Percentiles rank a stretch among this genome's conserved stretches.
Evolutionary conservation across 345 rosid genomes (phyloP).

Genomic region (Syzygium aromaticum): DNA sequence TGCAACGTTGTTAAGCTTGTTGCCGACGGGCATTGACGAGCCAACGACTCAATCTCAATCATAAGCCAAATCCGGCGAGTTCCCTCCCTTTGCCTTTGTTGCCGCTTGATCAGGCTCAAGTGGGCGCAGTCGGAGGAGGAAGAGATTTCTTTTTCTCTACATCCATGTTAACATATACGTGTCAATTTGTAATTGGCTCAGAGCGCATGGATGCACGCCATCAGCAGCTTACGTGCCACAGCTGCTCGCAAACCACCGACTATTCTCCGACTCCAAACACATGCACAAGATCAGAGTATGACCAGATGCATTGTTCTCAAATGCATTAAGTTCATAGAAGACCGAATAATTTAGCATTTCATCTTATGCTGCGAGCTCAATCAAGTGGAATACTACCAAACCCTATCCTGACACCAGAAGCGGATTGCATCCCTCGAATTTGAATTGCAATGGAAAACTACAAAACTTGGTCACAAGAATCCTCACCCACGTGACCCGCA

Average conservation of each 20-base stretch:
- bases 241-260: neutral
- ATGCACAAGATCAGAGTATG: neutral
- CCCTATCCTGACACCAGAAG: neutral
- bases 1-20: neutral
- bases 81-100: neutral
- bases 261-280: neutral
- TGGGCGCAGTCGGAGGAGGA: neutral
- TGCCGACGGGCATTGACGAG: neutral
- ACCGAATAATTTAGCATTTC: neutral
- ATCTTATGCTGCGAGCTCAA: neutral
- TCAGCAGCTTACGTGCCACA: neutral
- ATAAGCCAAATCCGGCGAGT: neutral
- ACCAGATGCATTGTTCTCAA: neutral
- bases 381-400: neutral
- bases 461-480: neutral
- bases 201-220: neutral
- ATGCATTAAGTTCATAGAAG: neutral
- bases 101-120: neutral
- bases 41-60: neutral
- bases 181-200: neutral
- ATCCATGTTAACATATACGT: neutral
- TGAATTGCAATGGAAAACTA: neutral
- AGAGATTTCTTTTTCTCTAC: neutral
- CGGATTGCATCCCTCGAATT: neutral
- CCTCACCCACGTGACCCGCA: neutral